These are phyloP conservation scores for Salix brachista DNA, from an alignment of 345 rosid genomes.

Conservation along the genomic window DNA sequence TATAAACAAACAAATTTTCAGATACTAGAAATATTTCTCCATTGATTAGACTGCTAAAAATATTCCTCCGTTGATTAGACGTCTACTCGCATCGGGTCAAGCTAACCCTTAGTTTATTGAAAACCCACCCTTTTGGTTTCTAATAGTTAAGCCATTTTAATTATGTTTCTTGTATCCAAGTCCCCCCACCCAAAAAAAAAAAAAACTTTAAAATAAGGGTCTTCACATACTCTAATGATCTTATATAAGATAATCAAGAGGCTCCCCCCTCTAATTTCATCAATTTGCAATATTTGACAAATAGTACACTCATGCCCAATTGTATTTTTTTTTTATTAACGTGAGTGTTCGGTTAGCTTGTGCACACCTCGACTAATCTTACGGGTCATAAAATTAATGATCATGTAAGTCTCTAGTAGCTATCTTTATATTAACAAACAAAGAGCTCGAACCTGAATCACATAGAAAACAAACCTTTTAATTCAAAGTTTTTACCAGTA, in stretches of 20 bases:
- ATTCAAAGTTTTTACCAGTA: too few species aligned
- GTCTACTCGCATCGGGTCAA: background rate
- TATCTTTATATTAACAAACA: too few species aligned
- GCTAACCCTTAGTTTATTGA: background rate
- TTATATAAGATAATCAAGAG: background rate
- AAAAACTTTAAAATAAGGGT: background rate
- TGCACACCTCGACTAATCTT: too few species aligned
- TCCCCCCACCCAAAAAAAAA: background rate
- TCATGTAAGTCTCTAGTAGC: rapidly evolving
- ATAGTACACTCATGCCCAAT: background rate
- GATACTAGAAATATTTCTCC: background rate
- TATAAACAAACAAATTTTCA: too few species aligned
- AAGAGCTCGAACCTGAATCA: too few species aligned
- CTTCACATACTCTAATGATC: background rate
- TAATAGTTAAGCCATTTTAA: background rate
- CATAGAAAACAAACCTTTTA: too few species aligned
- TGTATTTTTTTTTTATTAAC: too few species aligned
- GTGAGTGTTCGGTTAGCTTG: too few species aligned
- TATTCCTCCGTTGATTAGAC: background rate
- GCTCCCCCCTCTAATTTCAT: background rate
- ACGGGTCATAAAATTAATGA: too few species aligned
- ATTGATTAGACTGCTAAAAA: background rate
- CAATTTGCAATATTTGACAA: background rate
- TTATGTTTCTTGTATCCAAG: background rate
- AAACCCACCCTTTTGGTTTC: background rate